Base-by-base conservation (phyloP, 169 alveolate genomes). In the Perkinsus chesapeaki region DNA sequence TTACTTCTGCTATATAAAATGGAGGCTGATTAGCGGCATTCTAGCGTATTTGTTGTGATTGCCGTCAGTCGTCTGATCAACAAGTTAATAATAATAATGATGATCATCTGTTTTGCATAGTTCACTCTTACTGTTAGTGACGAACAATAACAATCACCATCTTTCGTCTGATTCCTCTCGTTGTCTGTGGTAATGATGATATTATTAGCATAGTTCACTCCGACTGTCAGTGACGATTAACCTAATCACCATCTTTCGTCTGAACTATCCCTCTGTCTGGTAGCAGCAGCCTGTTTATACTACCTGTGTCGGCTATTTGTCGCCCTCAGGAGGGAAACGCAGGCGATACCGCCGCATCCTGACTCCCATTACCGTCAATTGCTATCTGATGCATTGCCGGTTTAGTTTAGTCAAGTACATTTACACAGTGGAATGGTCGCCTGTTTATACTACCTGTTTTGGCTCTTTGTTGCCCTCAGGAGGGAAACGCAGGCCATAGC, bases 11-110 rank as follows among this genome's bases (percentile, higher is more conserved):
- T 20, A 60, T 60, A 60, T 27, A 1, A 23, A 60, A 60, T 60
- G 82, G 82, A 60, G 82, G 82, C 82, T 12, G 82, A 60, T 60
- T 60, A 60, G 82, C 82, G 82, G 82, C 82, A 60, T 60, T 60
- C 7, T 5, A 60, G 82, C 82, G 82, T 60, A 60, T 16, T 60
- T 60, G 82, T 60, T 60, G 82, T 23, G 82, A 60, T 60, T 60
- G 82, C 82, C 82, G 82, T 60, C 82, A 60, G 82, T 60, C 82
- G 82, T 60, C 82, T 60, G 82, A 60, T 60, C 82, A 60, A 60
- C 82, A 60, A 23, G 37, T 60, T 34, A 60, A 20, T 0, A 60
- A 3, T 5, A 60, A 27, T 16, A 60, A 60, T 60, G 82, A 60
- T 60, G 82, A 60, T 23, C 0, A 5, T 60, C 82, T 60, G 82